These are phyloP conservation scores for Nasturtium officinale DNA, from an alignment of 345 rosid species.

Conservation along the genomic window DNA sequence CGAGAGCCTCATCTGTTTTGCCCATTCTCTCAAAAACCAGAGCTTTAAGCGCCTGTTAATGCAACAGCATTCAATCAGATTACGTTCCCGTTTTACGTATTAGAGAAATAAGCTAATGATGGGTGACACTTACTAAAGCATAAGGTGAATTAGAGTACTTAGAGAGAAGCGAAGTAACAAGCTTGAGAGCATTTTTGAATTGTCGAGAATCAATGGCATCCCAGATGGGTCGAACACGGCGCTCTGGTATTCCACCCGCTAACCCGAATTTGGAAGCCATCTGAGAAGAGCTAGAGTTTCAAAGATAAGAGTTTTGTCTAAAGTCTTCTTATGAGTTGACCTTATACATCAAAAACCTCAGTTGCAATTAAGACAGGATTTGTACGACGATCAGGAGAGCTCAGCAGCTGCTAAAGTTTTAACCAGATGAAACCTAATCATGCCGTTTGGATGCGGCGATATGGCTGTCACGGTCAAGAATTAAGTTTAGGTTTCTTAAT, in stretches of 20 bases:
- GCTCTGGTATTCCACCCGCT: conserved; percentile 98
- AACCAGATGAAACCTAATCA: conserved; percentile 49
- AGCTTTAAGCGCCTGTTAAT: conserved; percentile 79
- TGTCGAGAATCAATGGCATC: conserved; percentile 98
- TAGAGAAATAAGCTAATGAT: conserved; percentile 5
- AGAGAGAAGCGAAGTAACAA: conserved; percentile 66
- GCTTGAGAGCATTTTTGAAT: conserved; percentile 92
- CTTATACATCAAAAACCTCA: conserved; percentile 1
- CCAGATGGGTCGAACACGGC: conserved; percentile 94
- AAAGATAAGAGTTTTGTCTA: conserved; percentile 7
- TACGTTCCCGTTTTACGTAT: background rate
- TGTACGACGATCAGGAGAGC: conserved; percentile 18
- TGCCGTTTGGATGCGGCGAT: conserved; percentile 44
- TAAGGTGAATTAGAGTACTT: conserved; percentile 89
- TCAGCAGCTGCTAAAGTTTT: conserved; percentile 21
- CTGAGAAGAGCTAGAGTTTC: background rate
- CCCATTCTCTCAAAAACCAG: conserved; percentile 87
- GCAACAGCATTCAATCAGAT: conserved; percentile 33
- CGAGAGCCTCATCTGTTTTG: conserved; percentile 71
- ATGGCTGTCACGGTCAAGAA: background rate
- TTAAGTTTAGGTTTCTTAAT: conserved; percentile 17
- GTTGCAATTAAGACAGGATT: conserved; percentile 8
- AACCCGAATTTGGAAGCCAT: conserved; percentile 94
- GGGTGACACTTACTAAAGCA: conserved; percentile 61
- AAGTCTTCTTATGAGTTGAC: conserved; percentile 31